Conservation (phyloP, 2,329 filamentous ascomycete genomes). For the Beauveria sp. region DNA sequence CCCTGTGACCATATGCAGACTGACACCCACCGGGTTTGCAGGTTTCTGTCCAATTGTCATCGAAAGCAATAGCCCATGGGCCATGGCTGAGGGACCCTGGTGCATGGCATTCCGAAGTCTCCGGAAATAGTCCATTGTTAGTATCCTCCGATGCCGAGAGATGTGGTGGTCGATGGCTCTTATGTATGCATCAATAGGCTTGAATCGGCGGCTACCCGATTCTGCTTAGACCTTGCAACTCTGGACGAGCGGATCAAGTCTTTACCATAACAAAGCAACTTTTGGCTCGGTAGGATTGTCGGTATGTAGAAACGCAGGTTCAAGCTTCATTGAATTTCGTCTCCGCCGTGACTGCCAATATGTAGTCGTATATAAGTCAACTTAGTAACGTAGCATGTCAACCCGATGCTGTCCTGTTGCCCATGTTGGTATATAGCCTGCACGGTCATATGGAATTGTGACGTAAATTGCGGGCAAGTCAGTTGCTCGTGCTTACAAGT, state of each 20-base stretch:
- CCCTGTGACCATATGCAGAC: background rate
- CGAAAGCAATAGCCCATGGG: background rate
- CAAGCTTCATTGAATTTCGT: background rate
- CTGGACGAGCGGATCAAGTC: background rate
- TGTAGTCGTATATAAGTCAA: background rate
- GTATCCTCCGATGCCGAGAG: background rate
- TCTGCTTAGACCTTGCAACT: background rate
- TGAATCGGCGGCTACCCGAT: background rate
- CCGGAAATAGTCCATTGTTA: background rate
- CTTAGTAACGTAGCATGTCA: background rate
- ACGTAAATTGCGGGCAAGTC: background rate
- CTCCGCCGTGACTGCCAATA: background rate
- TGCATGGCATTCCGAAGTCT: background rate
- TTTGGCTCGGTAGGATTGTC: background rate
- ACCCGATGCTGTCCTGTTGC: background rate
- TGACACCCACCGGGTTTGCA: background rate
- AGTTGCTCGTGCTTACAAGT: background rate
- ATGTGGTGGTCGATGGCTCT: background rate
- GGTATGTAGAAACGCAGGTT: background rate
- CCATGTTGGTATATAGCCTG: background rate
- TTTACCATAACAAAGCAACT: background rate
- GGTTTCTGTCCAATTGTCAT: background rate
- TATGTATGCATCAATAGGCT: too few relatives aligned
- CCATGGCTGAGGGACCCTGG: background rate
- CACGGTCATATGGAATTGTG: background rate